Conservation (phyloP, 257 asterid genomes). For the Petunia secreta region DNA sequence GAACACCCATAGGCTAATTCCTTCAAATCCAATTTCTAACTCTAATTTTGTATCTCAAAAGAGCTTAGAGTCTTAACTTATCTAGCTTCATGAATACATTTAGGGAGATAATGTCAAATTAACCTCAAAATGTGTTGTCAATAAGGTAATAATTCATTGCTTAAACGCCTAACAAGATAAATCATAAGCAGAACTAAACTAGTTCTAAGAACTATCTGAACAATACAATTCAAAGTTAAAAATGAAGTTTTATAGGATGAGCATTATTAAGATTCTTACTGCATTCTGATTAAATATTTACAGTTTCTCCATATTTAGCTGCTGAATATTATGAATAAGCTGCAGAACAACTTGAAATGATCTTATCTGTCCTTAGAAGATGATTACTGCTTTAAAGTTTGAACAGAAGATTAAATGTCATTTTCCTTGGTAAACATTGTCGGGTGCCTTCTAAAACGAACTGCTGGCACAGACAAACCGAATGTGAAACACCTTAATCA, state of each 20-base stretch:
- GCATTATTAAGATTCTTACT: not conserved
- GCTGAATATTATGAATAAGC: not conserved
- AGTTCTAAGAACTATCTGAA: not conserved
- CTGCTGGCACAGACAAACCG: not conserved
- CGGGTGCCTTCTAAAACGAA: not conserved
- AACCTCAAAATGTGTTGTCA: not conserved
- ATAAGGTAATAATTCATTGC: not conserved
- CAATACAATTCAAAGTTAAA: not conserved
- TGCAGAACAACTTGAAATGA: not conserved
- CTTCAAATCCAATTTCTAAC: slow-evolving; percentile 30
- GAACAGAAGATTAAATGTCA: not conserved
- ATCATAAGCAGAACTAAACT: not conserved
- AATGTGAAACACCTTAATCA: not conserved
- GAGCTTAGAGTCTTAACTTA: too few relatives aligned
- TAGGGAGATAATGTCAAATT: not conserved
- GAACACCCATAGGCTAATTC: slow-evolving; percentile 19
- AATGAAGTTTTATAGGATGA: not conserved
- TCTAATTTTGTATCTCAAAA: too few relatives aligned
- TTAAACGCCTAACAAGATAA: not conserved
- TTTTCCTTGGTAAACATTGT: slow-evolving; percentile 10
- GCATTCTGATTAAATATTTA: slow-evolving; percentile 5
- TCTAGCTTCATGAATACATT: too few relatives aligned
- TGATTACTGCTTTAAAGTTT: not conserved
- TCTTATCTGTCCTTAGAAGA: not conserved
- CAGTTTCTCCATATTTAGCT: not conserved